Conservation (phyloP, 768 basidiomycete genomes). For the Phlegmacium glaucopus region DNA sequence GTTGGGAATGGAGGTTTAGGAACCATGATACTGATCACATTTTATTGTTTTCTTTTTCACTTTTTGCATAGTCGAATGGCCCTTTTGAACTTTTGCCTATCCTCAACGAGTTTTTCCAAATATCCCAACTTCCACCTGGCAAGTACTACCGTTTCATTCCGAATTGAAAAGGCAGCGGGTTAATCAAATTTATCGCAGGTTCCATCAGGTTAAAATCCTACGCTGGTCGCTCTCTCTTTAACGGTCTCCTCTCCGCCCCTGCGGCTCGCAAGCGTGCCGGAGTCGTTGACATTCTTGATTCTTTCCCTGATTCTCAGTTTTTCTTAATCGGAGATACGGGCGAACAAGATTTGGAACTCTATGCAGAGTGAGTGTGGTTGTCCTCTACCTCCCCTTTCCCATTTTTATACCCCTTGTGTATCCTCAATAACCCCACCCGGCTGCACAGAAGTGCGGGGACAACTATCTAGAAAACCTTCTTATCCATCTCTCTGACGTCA, state of each 20-base stretch:
- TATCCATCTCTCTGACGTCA: neutral
- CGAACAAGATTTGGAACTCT: slow-evolving; percentile 94
- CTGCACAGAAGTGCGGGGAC: too few relatives aligned
- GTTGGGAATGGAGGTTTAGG: slow-evolving; percentile 26
- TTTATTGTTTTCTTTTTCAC: neutral
- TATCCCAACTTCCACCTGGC: slow-evolving; percentile 69
- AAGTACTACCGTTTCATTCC: slow-evolving; percentile 4
- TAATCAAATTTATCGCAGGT: slow-evolving; percentile 33
- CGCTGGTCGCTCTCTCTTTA: slow-evolving; percentile 78
- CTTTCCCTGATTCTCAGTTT: slow-evolving; percentile 74
- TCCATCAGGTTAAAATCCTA: slow-evolving; percentile 85
- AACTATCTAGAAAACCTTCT: too few relatives aligned
- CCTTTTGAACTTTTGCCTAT: slow-evolving; percentile 84
- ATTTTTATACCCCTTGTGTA: neutral
- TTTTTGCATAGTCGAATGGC: slow-evolving; percentile 66
- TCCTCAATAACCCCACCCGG: neutral
- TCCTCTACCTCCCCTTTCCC: neutral
- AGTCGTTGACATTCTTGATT: slow-evolving; percentile 72
- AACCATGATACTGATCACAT: neutral
- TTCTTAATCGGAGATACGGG: slow-evolving; percentile 90
- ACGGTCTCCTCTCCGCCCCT: slow-evolving; percentile 77
- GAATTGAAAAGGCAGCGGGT: neutral
- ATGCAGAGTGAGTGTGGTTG: slow-evolving; percentile 49
- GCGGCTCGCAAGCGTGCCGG: slow-evolving; percentile 80
- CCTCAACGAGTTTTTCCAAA: slow-evolving; percentile 67